phyloP scores from a whole-genome alignment of 2,329 filamentous ascomycete genomes.

The Penicillium rolfsii region DNA sequence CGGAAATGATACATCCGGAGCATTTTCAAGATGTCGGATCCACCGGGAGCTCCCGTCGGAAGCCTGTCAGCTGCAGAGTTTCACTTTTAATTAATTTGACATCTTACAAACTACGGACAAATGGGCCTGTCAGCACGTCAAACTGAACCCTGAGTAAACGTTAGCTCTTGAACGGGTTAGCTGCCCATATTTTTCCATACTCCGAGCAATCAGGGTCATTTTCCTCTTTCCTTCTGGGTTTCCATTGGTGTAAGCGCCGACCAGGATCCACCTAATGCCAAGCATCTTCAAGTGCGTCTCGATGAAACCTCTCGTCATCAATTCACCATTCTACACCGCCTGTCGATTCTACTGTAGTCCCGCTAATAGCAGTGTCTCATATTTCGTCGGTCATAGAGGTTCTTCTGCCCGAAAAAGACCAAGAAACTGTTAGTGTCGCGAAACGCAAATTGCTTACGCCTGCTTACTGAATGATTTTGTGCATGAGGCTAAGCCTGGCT shows the following conservation, averaged over 20 bases:
- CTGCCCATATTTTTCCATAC: background rate
- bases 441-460: background rate
- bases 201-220: background rate
- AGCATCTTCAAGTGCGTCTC: background rate
- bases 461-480: slow-evolving; percentile 2
- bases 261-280: background rate
- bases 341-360: background rate
- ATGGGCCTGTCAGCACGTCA: slow-evolving; percentile 15
- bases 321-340: background rate
- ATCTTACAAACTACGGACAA: slow-evolving; percentile 14
- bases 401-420: background rate
- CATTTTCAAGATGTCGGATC: background rate
- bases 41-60: background rate
- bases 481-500: background rate
- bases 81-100: slow-evolving; percentile 10
- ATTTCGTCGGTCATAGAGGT: background rate
- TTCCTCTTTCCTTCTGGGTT: background rate
- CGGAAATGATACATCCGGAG: background rate
- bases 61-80: slow-evolving; percentile 1
- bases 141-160: slow-evolving; percentile 3
- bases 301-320: background rate
- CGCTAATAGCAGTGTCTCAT: background rate
- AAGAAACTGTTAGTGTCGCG: background rate
- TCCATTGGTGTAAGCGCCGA: background rate
- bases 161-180: background rate